Evolutionary conservation across 116 monocot genomes (phyloP).

Genomic region (Trichopus zeylanicus): DNA sequence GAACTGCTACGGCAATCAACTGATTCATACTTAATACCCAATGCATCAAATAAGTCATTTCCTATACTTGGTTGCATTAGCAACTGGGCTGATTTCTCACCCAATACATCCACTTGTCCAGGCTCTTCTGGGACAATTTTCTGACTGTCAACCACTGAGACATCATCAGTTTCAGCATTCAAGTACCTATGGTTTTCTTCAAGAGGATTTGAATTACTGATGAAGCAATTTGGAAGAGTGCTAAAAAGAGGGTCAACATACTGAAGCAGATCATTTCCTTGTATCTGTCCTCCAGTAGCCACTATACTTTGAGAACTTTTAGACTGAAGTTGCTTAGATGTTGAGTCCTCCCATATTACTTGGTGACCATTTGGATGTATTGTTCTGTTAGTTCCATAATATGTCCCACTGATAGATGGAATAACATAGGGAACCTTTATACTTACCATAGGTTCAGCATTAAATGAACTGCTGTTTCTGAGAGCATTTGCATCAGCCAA

Average conservation of each 20-base stretch:
- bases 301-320: slow-evolving; percentile 3
- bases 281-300: background rate
- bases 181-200: slow-evolving; percentile 8
- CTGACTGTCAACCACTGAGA: background rate
- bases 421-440: background rate
- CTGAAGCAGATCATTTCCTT: slow-evolving; percentile 9
- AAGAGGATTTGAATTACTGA: background rate
- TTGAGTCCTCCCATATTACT: background rate
- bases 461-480: slow-evolving; percentile 5
- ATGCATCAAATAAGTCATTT: slow-evolving; percentile 51
- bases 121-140: background rate
- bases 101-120: background rate
- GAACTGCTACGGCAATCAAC: slow-evolving; percentile 1
- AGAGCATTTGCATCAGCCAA: background rate
- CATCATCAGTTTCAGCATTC: slow-evolving; percentile 1
- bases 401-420: background rate
- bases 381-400: background rate
- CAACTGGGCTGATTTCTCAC: slow-evolving; percentile 2
- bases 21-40: slow-evolving; percentile 30
- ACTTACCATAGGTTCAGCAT: background rate
- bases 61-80: slow-evolving; percentile 7
- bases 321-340: background rate
- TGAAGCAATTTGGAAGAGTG: background rate
- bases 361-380: slow-evolving; percentile 4
- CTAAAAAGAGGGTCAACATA: slow-evolving; percentile 2